Percentiles rank a stretch among this genome's conserved stretches.
These are phyloP conservation scores for Rhizoclosmatium sp. DNA, from an alignment of 192 early-diverging fungal species.

Conservation along the genomic window DNA sequence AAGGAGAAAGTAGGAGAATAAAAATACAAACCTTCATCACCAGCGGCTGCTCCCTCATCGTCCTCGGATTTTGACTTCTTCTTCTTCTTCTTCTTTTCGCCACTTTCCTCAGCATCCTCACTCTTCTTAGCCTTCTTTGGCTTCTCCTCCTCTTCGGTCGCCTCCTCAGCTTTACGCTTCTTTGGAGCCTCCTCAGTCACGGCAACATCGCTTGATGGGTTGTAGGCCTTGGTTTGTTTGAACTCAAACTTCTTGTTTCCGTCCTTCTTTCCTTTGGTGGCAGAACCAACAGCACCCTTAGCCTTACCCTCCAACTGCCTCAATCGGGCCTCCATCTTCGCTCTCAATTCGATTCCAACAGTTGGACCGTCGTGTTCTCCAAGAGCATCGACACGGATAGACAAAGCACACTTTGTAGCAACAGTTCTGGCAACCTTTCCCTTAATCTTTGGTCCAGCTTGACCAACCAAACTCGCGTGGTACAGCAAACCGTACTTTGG, in stretches of 20 bases:
- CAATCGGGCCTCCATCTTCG: constrained; percentile 88
- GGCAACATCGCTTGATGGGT: constrained; percentile 54
- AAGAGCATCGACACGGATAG: constrained; percentile 92
- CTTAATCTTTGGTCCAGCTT: constrained; percentile 94
- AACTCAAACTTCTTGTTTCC: constrained; percentile 71
- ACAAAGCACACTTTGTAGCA: constrained; percentile 90
- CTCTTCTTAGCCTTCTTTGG: constrained; percentile 61
- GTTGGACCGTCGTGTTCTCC: constrained; percentile 68
- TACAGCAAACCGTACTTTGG: constrained; percentile 99
- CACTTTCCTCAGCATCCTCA: constrained; percentile 52
- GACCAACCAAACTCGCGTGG: constrained; percentile 95
- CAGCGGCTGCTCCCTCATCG: constrained; percentile 19
- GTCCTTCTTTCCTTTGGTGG: constrained; percentile 73
- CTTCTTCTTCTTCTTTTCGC: constrained; percentile 57
- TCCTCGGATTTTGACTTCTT: constrained; percentile 34
- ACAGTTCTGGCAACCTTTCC: constrained; percentile 97
- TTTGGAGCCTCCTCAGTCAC: constrained; percentile 54
- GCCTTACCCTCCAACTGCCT: constrained; percentile 87
- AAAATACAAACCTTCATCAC: constrained; percentile 18
- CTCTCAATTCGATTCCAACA: constrained; percentile 84
- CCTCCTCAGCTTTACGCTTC: constrained; percentile 55
- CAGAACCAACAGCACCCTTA: constrained; percentile 63
- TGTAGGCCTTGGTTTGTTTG: constrained; percentile 49
- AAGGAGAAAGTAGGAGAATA: not conserved
- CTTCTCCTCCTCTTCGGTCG: constrained; percentile 52